Conservation (phyloP, 2,329 filamentous ascomycete species). For the Aspergillus persii region DNA sequence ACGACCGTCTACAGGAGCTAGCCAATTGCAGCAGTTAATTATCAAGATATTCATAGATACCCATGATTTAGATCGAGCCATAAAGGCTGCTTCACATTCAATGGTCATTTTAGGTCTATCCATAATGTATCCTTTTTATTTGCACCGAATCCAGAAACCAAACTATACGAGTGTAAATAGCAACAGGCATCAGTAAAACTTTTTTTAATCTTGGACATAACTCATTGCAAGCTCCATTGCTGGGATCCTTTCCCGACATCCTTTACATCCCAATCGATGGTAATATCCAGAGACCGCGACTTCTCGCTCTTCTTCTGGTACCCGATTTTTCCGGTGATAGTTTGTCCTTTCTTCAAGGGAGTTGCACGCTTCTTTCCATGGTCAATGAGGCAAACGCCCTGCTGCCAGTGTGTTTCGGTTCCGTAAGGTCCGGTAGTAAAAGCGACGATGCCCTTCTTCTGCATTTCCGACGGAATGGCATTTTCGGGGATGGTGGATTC, state of each 20-base stretch:
- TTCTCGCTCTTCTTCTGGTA: constrained; percentile 70
- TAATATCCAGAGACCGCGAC: constrained; percentile 66
- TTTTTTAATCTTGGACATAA: not conserved
- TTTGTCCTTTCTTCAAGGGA: constrained; percentile 53
- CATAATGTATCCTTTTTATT: not conserved
- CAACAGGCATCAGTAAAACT: not conserved
- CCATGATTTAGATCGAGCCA: not conserved
- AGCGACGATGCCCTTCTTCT: constrained; percentile 62
- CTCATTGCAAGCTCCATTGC: constrained; percentile 42
- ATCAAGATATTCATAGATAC: constrained; percentile 1
- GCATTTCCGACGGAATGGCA: constrained; percentile 60
- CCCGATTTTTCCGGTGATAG: constrained; percentile 64
- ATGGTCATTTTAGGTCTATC: not conserved
- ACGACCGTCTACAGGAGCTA: not conserved
- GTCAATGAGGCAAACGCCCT: constrained; percentile 72
- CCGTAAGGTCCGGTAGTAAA: constrained; percentile 83
- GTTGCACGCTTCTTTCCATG: constrained; percentile 49
- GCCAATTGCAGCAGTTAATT: not conserved
- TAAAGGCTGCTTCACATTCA: not conserved
- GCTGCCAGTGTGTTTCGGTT: constrained; percentile 85
- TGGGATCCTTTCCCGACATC: constrained; percentile 42
- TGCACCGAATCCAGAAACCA: not conserved
- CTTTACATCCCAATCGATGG: constrained; percentile 59
- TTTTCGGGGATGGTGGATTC: constrained; percentile 52
- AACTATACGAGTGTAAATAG: not conserved